Evolutionary conservation across 2,329 filamentous ascomycete genomes (phyloP).

Genomic region (Fusarium kyushuense): DNA sequence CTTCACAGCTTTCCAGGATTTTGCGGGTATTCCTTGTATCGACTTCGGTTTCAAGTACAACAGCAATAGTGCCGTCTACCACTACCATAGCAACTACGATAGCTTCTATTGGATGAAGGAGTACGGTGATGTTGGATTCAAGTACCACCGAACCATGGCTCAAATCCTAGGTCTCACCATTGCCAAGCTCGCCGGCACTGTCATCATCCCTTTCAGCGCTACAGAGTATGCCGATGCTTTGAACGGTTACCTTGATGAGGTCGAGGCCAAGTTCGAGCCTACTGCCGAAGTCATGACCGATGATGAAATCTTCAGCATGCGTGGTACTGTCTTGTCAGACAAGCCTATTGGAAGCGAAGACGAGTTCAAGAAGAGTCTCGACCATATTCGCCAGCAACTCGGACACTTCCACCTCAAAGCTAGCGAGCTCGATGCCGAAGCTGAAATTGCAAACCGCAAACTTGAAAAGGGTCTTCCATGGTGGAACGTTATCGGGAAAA

Average conservation of each 20-base stretch:
- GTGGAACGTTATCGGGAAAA: constrained; percentile 80
- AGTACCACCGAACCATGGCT: constrained; percentile 75
- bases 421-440: constrained; percentile 59
- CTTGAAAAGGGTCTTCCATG: constrained; percentile 72
- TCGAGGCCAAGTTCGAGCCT: constrained; percentile 62
- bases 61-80: constrained; percentile 69
- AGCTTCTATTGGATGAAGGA: constrained; percentile 89
- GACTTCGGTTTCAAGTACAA: constrained; percentile 70
- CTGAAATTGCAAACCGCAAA: constrained; percentile 58
- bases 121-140: constrained; percentile 77
- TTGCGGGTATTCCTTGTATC: constrained; percentile 73
- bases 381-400: constrained; percentile 55
- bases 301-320: constrained; percentile 49
- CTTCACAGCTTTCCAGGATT: constrained; percentile 81
- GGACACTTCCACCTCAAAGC: constrained; percentile 56
- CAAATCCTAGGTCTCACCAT: constrained; percentile 73
- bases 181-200: constrained; percentile 70
- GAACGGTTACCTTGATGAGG: constrained; percentile 62
- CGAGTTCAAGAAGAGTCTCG: constrained; percentile 56
- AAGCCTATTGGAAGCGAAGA: constrained; percentile 53
- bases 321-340: constrained; percentile 43
- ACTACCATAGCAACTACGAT: constrained; percentile 94
- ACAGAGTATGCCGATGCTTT: constrained; percentile 73
- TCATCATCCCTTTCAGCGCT: constrained; percentile 73
- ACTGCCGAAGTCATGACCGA: constrained; percentile 41